phyloP scores from a whole-genome alignment of 2,329 filamentous ascomycete genomes.

The Neonectria magnoliae region DNA sequence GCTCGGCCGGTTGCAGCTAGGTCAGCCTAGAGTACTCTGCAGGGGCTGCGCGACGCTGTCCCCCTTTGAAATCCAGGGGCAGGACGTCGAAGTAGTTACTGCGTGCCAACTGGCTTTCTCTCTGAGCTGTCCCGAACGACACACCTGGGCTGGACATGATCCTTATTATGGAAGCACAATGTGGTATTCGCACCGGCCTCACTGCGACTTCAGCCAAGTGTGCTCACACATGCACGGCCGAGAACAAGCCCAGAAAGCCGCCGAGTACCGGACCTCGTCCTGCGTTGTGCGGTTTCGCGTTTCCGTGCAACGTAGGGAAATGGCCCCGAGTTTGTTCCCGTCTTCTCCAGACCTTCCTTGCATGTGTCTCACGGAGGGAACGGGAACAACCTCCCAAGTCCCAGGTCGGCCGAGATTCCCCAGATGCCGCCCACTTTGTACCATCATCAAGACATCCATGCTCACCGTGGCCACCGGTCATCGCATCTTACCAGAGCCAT shows the following conservation, averaged over 20 bases:
- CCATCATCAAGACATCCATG: background rate
- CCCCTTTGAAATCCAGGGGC: conserved; percentile 36
- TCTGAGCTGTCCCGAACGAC: background rate
- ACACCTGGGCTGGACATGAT: no score
- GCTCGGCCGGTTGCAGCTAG: background rate
- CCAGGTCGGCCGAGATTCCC: conserved; percentile 7
- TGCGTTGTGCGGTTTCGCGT: conserved; percentile 12
- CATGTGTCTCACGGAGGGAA: conserved; percentile 25
- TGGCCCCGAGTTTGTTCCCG: conserved; percentile 17
- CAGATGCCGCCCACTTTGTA: conserved; percentile 2
- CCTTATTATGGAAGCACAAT: background rate
- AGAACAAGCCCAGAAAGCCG: background rate
- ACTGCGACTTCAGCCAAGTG: background rate
- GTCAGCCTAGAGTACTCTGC: conserved; percentile 27
- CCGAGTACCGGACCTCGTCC: conserved; percentile 1
- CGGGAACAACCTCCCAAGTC: conserved; percentile 2
- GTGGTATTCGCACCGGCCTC: background rate
- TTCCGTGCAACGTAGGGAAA: conserved; percentile 12
- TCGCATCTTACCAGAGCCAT: background rate
- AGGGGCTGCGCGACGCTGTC: conserved; percentile 30
- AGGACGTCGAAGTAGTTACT: conserved; percentile 21
- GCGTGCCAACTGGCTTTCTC: conserved; percentile 4
- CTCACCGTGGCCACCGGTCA: conserved; percentile 1
- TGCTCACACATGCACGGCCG: background rate
- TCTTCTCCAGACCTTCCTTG: conserved; percentile 33